Evolutionary conservation across 352 stramenopile genomes (phyloP).

Genomic region (Phytophthora pseudosyringae): DNA sequence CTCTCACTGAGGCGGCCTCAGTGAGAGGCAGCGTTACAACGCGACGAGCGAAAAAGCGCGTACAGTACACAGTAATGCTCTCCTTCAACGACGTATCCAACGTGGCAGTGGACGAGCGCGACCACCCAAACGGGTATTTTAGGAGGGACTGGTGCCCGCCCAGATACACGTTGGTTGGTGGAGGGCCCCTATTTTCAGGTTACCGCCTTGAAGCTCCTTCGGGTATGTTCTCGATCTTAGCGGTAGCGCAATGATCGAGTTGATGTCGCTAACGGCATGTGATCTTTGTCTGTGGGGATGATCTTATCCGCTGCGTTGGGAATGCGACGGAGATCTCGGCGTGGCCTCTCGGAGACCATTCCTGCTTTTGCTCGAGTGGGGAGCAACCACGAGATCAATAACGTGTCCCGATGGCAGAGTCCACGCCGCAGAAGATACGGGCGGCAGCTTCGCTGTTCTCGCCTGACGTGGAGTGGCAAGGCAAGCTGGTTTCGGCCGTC

Average conservation of each 20-base stretch:
- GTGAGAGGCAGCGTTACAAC: slow-evolving; percentile 7
- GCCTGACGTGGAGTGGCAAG: slow-evolving; percentile 4
- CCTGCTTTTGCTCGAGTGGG: slow-evolving; percentile 5
- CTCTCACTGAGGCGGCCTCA: background rate
- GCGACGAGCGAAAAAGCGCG: slow-evolving; percentile 13
- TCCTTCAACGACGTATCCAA: slow-evolving; percentile 27
- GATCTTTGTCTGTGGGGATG: slow-evolving; percentile 1
- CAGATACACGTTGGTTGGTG: background rate
- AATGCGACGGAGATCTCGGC: background rate
- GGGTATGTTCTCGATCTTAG: slow-evolving; percentile 9
- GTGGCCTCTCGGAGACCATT: background rate
- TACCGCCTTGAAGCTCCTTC: background rate
- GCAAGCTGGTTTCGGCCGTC: slow-evolving; percentile 4
- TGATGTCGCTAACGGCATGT: slow-evolving; percentile 6
- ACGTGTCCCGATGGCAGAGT: slow-evolving; percentile 11
- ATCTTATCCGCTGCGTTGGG: slow-evolving; percentile 29
- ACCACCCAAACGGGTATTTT: background rate
- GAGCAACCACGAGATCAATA: background rate
- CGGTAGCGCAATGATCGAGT: background rate
- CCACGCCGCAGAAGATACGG: too few species aligned
- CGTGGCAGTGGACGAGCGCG: background rate
- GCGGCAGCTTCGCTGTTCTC: slow-evolving; percentile 6
- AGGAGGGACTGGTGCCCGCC: background rate
- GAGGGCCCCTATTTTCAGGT: slow-evolving; percentile 2
- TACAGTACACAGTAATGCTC: slow-evolving; percentile 1